Base-by-base conservation (phyloP, 2,329 filamentous ascomycete genomes). In the Fusarium buharicum region DNA sequence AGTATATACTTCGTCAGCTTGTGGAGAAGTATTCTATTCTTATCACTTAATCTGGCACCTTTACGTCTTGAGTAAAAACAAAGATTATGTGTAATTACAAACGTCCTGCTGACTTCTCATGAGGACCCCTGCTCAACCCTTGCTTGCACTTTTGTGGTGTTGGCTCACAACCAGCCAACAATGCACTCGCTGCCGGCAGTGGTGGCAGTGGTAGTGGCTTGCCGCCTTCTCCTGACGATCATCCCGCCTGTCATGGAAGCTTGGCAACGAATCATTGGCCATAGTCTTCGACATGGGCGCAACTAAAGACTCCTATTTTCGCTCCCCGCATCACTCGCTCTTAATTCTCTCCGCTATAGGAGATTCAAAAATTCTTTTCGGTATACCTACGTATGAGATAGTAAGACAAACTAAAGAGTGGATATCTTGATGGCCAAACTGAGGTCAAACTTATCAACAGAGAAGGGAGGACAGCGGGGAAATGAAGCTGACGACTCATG, bases 161-260 rank as follows among this genome's bases (percentile, higher is more conserved):
- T 62, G 53, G 45, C 49, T 56, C 43, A 13, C 9, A 48, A 30
- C 55, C 43, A 57, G 20, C 55, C 46, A 64, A 54, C 28, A 30
- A 9, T 49, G 56, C 51, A 61, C 43, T 30, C 22, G 28, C 41
- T 47, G 58, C 37, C 54, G 22, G 22, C 8, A 24, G 20, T 22
- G 20, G 20, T 22, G 6, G 20, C 6, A 22, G 20, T 22, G 55
- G 52, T 60, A 64, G 66, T 66, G 58, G 64, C 56, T 57, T 62
- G 49, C 52, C 57, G 52, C 62, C 54, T 60, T 67, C 66, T 66
- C 68, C 66, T 69, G 66, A 68, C 53, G 64, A 69, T 68, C 66
- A 50, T 53, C 49, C 55, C 30, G 45, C 37, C 50, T 58, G 47
- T 50, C 49, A 56, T 49, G 24, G 34, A 56, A 55, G 59, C 59